Conservation (phyloP, 371 early-diverging fungal species). For the Nematocida ironsii region DNA sequence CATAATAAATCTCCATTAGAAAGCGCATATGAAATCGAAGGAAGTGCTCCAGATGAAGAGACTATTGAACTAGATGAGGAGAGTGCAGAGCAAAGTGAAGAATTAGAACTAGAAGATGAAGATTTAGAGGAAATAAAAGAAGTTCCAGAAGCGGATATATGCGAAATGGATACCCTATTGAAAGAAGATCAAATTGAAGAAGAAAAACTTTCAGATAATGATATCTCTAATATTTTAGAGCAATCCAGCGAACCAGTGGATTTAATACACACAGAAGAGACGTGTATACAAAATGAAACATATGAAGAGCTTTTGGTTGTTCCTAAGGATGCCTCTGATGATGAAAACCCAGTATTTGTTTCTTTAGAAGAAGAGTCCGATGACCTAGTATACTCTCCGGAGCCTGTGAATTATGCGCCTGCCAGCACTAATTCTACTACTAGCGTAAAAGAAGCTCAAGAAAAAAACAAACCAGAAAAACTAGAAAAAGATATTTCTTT, state of each 20-base stretch:
- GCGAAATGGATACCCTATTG: neutral
- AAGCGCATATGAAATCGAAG: neutral
- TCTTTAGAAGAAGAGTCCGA: neutral
- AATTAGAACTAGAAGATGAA: conserved; percentile 1
- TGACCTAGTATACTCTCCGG: no score
- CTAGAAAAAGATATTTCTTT: no score
- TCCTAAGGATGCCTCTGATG: neutral
- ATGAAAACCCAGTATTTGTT: neutral
- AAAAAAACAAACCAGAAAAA: no score
- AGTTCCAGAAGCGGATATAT: no score
- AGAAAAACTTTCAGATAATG: neutral
- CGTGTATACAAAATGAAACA: no score
- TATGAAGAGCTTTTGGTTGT: no score
- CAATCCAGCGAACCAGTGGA: no score
- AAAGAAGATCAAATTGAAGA: conserved; percentile 3
- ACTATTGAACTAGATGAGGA: neutral
- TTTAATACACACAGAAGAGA: no score
- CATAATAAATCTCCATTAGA: neutral
- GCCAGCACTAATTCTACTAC: no score
- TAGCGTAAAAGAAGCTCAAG: no score
- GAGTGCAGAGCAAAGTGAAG: neutral
- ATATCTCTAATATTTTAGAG: neutral
- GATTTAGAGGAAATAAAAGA: neutral
- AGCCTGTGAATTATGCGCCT: no score
- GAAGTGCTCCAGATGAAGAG: neutral